These are phyloP conservation scores for Capsella bursapastoris DNA, from an alignment of 345 rosid species.

Conservation along the genomic window DNA sequence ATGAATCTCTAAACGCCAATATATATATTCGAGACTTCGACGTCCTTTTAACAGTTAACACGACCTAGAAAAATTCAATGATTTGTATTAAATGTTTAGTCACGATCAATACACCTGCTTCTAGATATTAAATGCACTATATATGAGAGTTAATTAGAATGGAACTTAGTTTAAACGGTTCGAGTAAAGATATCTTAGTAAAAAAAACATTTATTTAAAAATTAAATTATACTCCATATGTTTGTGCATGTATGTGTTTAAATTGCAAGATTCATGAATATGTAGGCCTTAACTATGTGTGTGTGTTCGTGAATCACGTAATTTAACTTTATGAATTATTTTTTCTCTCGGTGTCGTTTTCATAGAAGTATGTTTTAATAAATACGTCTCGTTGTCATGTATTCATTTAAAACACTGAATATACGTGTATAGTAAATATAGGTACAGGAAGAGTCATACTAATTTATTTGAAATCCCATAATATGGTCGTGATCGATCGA, in stretches of 20 bases:
- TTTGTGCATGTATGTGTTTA: constrained; percentile 32
- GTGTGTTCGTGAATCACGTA: constrained; percentile 27
- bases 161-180: neutral
- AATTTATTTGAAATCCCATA: constrained; percentile 15
- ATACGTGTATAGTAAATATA: constrained; percentile 36
- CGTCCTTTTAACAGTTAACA: constrained; percentile 7
- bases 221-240: neutral
- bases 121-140: neutral
- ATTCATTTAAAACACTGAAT: neutral
- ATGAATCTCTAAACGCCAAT: constrained; percentile 2
- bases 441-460: constrained; percentile 33
- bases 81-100: neutral
- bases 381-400: constrained; percentile 33
- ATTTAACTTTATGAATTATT: neutral
- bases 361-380: constrained; percentile 3
- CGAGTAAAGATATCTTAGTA: neutral
- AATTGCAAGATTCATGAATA: constrained; percentile 31
- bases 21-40: neutral
- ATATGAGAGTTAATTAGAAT: neutral
- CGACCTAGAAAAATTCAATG: neutral
- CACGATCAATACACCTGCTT: neutral
- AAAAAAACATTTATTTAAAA: neutral
- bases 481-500: constrained; percentile 22
- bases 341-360: constrained; percentile 10
- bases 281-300: neutral